A percentile compares a stretch with the other conserved stretches of the same genome.
Evolutionary conservation across 768 basidiomycete genomes (phyloP).

Genomic region (Lactarius deliciosus): DNA sequence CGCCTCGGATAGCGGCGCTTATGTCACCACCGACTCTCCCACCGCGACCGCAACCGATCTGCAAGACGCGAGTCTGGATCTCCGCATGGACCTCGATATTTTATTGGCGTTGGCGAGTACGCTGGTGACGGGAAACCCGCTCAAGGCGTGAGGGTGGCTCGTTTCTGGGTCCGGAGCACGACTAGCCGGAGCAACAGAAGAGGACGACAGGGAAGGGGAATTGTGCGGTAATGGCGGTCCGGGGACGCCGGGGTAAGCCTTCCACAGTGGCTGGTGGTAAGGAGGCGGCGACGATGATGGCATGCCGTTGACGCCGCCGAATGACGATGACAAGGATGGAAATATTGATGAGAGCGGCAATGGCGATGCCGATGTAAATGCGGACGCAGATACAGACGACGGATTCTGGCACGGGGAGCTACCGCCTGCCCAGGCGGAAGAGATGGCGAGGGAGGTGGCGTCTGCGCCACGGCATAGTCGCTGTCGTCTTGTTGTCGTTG

Average conservation of each 20-base stretch:
- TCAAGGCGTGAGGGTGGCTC: constrained; percentile 13
- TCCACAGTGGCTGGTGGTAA: neutral
- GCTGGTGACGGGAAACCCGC: neutral
- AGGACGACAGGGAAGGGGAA: neutral
- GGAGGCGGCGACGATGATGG: too few species aligned
- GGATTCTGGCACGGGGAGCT: constrained; percentile 16
- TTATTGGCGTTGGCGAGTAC: too few species aligned
- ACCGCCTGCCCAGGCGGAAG: neutral
- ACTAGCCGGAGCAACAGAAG: neutral
- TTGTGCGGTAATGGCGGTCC: neutral
- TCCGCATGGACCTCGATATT: too few species aligned
- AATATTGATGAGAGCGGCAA: neutral
- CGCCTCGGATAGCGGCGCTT: neutral
- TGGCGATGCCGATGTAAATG: neutral
- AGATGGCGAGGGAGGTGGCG: neutral
- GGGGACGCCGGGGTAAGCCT: neutral
- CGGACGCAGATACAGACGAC: neutral
- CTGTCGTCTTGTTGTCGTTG: too few species aligned
- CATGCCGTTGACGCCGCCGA: too few species aligned
- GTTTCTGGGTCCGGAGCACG: neutral
- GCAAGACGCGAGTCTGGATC: too few species aligned
- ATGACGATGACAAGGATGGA: neutral
- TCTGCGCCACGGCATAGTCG: too few species aligned
- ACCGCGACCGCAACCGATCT: too few species aligned
- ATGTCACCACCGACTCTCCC: too few species aligned